Conservation (phyloP, 208 protist species). For the Leishmania turanica region DNA sequence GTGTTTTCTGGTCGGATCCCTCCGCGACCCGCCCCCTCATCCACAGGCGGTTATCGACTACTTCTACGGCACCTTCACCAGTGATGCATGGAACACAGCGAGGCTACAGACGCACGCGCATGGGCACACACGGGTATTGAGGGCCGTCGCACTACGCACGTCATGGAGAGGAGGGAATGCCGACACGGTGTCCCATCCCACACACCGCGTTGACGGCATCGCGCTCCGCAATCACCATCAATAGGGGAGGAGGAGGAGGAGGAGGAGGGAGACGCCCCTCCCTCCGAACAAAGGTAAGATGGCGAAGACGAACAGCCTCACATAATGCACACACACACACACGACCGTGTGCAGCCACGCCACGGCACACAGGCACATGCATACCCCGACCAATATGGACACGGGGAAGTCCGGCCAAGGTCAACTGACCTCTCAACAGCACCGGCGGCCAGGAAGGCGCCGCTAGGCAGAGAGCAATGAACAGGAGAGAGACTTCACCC, state of each 20-base stretch:
- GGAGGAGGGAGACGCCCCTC: neutral
- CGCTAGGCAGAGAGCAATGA: neutral
- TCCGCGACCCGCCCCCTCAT: neutral
- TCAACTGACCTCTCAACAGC: neutral
- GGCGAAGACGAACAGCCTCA: neutral
- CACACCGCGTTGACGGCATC: neutral
- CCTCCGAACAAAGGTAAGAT: neutral
- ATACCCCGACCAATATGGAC: neutral
- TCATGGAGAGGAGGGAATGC: neutral
- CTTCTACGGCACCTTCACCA: neutral
- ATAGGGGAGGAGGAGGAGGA: no score
- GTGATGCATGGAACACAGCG: neutral
- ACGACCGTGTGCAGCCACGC: neutral
- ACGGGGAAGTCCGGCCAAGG: neutral
- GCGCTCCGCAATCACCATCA: neutral
- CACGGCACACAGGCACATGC: neutral
- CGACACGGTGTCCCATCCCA: neutral
- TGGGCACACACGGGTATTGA: conserved; percentile 4
- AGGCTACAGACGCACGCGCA: neutral
- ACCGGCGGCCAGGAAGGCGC: neutral
- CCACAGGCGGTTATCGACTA: neutral
- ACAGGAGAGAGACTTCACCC: neutral
- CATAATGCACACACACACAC: neutral
- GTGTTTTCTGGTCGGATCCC: conserved; percentile 11
- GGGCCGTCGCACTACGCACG: neutral